Percentiles rank a stretch among this genome's conserved stretches.
Conservation (phyloP, 1,284 basidiomycete species). For the Exobasidium cylindrosporum region DNA sequence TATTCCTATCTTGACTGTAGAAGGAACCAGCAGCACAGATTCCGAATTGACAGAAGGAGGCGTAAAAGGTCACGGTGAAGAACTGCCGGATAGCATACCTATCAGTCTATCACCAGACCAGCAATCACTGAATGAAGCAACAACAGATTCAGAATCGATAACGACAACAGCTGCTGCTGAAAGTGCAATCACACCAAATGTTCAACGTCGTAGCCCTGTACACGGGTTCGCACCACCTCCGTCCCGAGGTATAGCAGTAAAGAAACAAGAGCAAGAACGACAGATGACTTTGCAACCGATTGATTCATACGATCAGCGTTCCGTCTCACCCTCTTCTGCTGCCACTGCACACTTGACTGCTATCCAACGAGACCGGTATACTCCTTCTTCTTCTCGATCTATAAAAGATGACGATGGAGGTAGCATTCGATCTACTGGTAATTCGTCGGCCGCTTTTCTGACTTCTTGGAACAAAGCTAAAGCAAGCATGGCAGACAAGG, state of each 20-base stretch:
- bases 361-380: background rate
- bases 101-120: background rate
- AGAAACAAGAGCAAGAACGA: background rate
- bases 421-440: background rate
- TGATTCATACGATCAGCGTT: background rate
- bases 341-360: constrained; percentile 1
- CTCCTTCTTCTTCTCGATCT: background rate
- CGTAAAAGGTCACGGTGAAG: background rate
- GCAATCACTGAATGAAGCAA: background rate
- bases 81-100: background rate
- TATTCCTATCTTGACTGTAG: background rate
- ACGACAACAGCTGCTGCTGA: background rate
- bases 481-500: constrained; percentile 50
- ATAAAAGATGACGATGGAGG: background rate
- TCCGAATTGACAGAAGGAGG: background rate
- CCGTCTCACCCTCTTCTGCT: background rate
- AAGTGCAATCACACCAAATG: too few relatives aligned
- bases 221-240: background rate
- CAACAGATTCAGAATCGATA: background rate
- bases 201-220: background rate
- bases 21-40: background rate
- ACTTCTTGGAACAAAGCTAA: constrained; percentile 43
- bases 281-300: background rate
- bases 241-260: background rate
- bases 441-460: constrained; percentile 1